Base-by-base conservation (phyloP, 1,139 yeast species). In the Kodamaea fungicola region DNA sequence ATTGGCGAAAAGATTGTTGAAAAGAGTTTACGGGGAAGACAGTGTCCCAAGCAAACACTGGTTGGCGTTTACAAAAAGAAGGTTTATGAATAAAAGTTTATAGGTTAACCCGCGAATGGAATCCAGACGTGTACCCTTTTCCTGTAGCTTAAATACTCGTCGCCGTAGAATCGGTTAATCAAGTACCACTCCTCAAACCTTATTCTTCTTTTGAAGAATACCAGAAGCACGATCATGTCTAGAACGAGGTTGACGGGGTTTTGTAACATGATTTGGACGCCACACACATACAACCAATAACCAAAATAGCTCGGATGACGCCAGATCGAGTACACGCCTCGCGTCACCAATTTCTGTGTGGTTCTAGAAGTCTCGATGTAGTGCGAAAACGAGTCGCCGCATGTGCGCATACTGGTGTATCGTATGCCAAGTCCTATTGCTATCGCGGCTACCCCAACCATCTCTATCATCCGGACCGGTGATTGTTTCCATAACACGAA, bases 51-150 rank as follows among this genome's bases (percentile, higher is more conserved):
- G 85, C 47, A 83, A 92, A 68, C 82, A 76, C 66, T 92, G 99
- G 99, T 69, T 94, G 52, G 96, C 97, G 2, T 92, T 94, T 61
- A 87, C 96, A 32, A 82, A 94, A 65, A 83, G 95, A 66, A 80
- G 88, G 58, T 92, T 92, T 59, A 92, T 92, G 98, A 92, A 92
- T 66, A 86, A 88, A 65, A 71, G 78, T 50, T 65, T 76, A 50
- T 76, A 59, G 43, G 24, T 12, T 9, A 24, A 24, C 9, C 8
- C 22, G 13, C 10, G 10, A 9, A 12, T 29, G 71, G 71, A 23
- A 68, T 56, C 52, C 63, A 57, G n/a, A 55, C 46, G 10, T 59
- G 51, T 6, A 61, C 66, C 28, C 38, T 39, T 7, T 36, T 25
- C 41, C 44, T 47, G 44, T 69, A 69, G 13, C 41, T 42, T 25